phyloP scores from a whole-genome alignment of 148 eudicot genomes.

The Amaranthus hypochondriacus region DNA sequence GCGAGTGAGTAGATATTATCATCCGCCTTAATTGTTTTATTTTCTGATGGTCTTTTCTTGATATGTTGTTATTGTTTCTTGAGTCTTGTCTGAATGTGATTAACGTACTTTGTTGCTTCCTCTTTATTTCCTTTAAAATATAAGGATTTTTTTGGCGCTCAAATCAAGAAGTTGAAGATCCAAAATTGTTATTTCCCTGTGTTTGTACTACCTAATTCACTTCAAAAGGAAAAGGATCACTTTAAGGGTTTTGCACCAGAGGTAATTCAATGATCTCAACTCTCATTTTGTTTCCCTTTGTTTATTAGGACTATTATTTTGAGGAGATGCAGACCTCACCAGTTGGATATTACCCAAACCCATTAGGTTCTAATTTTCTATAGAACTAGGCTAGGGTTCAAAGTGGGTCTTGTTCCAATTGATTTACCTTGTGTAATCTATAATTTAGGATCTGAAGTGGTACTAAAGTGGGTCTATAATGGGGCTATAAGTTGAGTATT shows the following conservation, averaged over 20 bases:
- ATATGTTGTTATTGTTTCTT: neutral
- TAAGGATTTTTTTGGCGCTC: constrained; percentile 86
- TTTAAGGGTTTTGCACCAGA: constrained; percentile 99
- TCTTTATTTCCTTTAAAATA: constrained; percentile 1
- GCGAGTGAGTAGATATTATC: constrained; percentile 48
- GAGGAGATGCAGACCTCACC: too few species aligned
- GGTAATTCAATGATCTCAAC: constrained; percentile 29
- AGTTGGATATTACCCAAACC: too few species aligned
- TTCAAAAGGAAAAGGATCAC: constrained; percentile 89
- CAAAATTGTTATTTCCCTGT: constrained; percentile 92
- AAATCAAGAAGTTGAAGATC: constrained; percentile 82
- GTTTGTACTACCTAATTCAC: constrained; percentile 74
- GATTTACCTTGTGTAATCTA: too few species aligned
- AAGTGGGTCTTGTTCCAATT: too few species aligned
- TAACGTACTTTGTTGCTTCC: neutral
- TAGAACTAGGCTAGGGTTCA: too few species aligned
- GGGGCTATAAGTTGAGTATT: too few species aligned
- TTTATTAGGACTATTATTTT: too few species aligned
- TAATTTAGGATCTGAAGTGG: too few species aligned
- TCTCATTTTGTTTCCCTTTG: too few species aligned
- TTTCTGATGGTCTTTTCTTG: too few species aligned
- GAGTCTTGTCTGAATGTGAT: neutral
- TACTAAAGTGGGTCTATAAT: too few species aligned
- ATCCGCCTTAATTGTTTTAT: neutral
- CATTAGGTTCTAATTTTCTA: too few species aligned